Percentiles rank a stretch among this genome's conserved stretches.
Evolutionary conservation across 805 yeast genomes (phyloP).

Genomic region (Grigorovia yakushimaensis): DNA sequence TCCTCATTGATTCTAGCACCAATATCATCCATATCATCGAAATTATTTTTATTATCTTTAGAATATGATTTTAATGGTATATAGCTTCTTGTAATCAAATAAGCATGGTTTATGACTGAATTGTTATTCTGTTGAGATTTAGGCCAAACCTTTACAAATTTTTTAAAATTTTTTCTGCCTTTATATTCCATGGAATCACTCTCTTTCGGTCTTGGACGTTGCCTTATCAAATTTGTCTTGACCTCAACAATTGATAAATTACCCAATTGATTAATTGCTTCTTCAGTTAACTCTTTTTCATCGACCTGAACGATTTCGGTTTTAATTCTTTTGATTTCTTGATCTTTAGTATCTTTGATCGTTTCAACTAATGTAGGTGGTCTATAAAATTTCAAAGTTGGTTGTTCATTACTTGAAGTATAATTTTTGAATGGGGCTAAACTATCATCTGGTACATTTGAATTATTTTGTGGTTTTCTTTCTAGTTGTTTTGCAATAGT

Average conservation of each 20-base stretch:
- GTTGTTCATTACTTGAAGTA: neutral
- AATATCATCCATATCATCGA: neutral
- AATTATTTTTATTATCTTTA: conserved; percentile 2
- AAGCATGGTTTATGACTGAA: conserved; percentile 15
- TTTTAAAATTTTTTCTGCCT: conserved; percentile 33
- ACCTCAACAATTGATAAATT: conserved; percentile 30
- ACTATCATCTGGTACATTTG: too few species aligned
- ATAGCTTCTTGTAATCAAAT: conserved; percentile 27
- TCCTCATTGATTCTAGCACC: conserved; percentile 1
- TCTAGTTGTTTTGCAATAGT: too few species aligned
- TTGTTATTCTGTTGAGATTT: conserved; percentile 3
- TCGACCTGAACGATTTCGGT: conserved; percentile 21
- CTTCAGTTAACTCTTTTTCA: conserved; percentile 22
- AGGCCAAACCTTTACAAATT: conserved; percentile 29
- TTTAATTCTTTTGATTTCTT: conserved; percentile 21
- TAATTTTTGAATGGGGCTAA: neutral
- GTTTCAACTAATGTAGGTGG: conserved; percentile 22
- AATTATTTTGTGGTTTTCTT: too few species aligned
- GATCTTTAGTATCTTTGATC: conserved; percentile 24
- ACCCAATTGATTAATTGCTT: conserved; percentile 24
- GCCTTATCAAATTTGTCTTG: conserved; percentile 15
- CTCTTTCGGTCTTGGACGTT: neutral
- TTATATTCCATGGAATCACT: conserved; percentile 13
- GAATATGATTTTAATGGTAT: conserved; percentile 23
- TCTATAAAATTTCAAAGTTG: neutral